Evolutionary conservation across 2,329 filamentous ascomycete genomes (phyloP).

Genomic region (Aspergillus transmontanensis): DNA sequence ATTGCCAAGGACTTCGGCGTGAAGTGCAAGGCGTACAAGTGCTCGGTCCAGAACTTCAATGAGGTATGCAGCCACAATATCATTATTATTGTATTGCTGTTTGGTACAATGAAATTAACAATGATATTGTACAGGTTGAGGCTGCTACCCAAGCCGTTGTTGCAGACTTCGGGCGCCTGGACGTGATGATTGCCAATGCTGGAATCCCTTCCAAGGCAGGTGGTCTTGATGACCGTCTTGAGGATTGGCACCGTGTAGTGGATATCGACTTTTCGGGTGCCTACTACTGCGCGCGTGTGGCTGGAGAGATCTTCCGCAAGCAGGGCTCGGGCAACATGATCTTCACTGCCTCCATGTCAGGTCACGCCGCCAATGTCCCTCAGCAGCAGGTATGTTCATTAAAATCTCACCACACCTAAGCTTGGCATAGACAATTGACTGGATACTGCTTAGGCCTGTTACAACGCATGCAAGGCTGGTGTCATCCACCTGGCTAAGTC

Average conservation of each 20-base stretch:
- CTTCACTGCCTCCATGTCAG: slow-evolving; percentile 40
- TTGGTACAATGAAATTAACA: not conserved
- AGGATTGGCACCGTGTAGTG: slow-evolving; percentile 43
- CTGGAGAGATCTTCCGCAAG: slow-evolving; percentile 37
- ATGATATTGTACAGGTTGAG: slow-evolving; percentile 46
- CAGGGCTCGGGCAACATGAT: slow-evolving; percentile 39
- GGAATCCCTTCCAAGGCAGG: slow-evolving; percentile 63
- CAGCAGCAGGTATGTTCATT: slow-evolving; percentile 34
- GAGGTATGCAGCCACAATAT: not conserved
- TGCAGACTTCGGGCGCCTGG: slow-evolving; percentile 63
- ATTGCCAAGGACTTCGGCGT: not conserved
- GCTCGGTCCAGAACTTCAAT: not conserved
- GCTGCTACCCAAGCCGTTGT: not conserved
- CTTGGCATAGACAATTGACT: slow-evolving; percentile 10
- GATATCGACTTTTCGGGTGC: slow-evolving; percentile 42
- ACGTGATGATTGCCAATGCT: slow-evolving; percentile 74
- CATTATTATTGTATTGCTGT: not conserved
- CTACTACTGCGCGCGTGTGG: slow-evolving; percentile 41
- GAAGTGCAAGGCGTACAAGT: not conserved
- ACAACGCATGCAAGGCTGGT: slow-evolving; percentile 39
- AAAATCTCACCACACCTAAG: accelerated
- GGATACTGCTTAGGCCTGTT: slow-evolving; percentile 8
- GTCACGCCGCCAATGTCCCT: slow-evolving; percentile 40
- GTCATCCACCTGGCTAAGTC: slow-evolving; percentile 40
- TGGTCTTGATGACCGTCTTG: slow-evolving; percentile 37